Conservation (phyloP, 495 filamentous ascomycete species). For the Saxispiralis lemnorum region DNA sequence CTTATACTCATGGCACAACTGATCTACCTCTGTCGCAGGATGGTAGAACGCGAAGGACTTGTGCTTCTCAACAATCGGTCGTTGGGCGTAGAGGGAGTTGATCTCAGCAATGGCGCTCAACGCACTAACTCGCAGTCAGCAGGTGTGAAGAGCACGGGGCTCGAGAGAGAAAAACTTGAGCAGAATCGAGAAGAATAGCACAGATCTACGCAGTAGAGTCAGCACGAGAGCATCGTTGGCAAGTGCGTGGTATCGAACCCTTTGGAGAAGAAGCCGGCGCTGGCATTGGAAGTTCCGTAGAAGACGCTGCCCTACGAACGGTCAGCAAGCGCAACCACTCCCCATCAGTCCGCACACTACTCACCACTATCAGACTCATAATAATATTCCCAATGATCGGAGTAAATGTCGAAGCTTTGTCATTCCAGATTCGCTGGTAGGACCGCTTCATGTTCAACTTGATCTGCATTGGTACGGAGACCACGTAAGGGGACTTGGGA, state of each 20-base stretch:
- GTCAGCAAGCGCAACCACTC: background rate
- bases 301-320: slow-evolving; percentile 23
- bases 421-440: slow-evolving; percentile 29
- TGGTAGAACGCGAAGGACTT: slow-evolving; percentile 71
- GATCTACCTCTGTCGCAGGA: slow-evolving; percentile 41
- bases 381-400: slow-evolving; percentile 15
- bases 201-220: background rate
- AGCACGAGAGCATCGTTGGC: too few relatives aligned
- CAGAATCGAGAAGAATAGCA: slow-evolving; percentile 22
- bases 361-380: slow-evolving; percentile 27
- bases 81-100: slow-evolving; percentile 43
- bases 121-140: slow-evolving; percentile 12
- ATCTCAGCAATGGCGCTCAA: slow-evolving; percentile 43
- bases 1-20: too few relatives aligned
- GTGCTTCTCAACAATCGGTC: slow-evolving; percentile 84
- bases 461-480: slow-evolving; percentile 32
- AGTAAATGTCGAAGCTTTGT: slow-evolving; percentile 19
- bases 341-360: background rate
- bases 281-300: slow-evolving; percentile 30
- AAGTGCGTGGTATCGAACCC: background rate
- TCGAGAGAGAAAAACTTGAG: slow-evolving; percentile 22
- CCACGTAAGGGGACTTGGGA: slow-evolving; percentile 30
- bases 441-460: slow-evolving; percentile 33
- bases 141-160: too few relatives aligned
- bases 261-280: slow-evolving; percentile 27